Evolutionary conservation across 1,284 basidiomycete genomes (phyloP), one percentile per base, ranked within the genome.

Genomic region (Pseudozyma sp.): DNA sequence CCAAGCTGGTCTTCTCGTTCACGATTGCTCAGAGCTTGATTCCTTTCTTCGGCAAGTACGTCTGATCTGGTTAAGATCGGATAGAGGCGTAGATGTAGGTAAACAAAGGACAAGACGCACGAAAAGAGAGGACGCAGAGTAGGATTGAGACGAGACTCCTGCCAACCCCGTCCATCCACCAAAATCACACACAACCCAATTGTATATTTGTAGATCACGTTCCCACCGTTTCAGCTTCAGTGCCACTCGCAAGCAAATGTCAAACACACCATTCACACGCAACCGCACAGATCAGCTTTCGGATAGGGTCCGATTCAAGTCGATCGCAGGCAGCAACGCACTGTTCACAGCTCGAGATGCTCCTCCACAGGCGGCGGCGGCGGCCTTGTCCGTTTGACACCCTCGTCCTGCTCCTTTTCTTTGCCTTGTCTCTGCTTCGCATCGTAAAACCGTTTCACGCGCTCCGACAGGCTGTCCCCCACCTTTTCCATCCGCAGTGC

Each of bases 1-100:
- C 96, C 62, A 98, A 99, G 87, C 89, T 99, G 43, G 93, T 99
- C 75, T 98, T 98, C 88, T 94, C 92, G 78, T 98, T 97, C 87
- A 99, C 96, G 30, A 89, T 98, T 9, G 96, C 96, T 6, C 96
- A 99, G 86, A 92, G 91, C 24, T 88, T 99, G 84, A 98, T 99
- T 86, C 96, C 96, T 46, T 88, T 92, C 84, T 97, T 97, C 85
- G 90, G 92, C 57, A 91, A 94, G 85, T 78, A 72, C 45, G 77
- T 81, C 24, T 75, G 61, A 43, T 29, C n/a, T 13, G 16, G 35
- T 14, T 14, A 37, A 5, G 35, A 37, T 37, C 4, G 8, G 29
- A 14, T 5, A 50, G 13, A 47, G 58, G 30, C 7, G 8, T 37
- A n/a, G 19, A 24, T 13, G 37, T n/a, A 40, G 11, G 40, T 8